Percentiles rank a stretch among this genome's conserved stretches.
Conservation (phyloP, 768 basidiomycete genomes). For the Tylopilus felleus region DNA sequence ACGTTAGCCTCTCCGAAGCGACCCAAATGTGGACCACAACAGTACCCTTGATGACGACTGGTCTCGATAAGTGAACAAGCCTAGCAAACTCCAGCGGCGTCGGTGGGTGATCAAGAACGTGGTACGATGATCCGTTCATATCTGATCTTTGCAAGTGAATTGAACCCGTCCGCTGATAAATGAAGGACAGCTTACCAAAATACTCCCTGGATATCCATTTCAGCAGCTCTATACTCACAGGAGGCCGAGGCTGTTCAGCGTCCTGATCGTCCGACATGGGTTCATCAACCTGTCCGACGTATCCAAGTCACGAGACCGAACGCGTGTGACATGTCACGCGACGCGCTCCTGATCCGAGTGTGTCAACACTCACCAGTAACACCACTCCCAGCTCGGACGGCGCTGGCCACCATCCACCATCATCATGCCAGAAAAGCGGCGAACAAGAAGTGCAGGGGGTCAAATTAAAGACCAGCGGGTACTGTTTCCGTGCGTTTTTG, state of each 20-base stretch:
- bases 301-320: conserved; percentile 1
- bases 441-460: conserved; percentile 13
- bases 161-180: neutral
- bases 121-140: conserved; percentile 53
- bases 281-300: too few relatives aligned
- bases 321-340: conserved; percentile 25
- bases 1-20: neutral
- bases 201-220: conserved; percentile 41
- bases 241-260: conserved; percentile 12
- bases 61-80: conserved; percentile 64
- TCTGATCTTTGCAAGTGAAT: conserved; percentile 38
- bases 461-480: conserved; percentile 19
- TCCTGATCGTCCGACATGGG: conserved; percentile 7
- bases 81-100: conserved; percentile 66
- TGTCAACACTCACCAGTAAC: neutral
- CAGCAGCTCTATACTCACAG: conserved; percentile 16
- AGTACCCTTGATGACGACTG: conserved; percentile 71
- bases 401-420: neutral
- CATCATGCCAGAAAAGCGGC: conserved; percentile 27
- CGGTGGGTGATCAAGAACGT: conserved; percentile 53
- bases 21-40: neutral
- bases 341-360: conserved; percentile 13
- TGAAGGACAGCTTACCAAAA: conserved; percentile 19
- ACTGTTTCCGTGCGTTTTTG: neutral
- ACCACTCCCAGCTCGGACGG: neutral